Conservation (phyloP, 179 eudicot genomes). For the Gypsophila paniculata region DNA sequence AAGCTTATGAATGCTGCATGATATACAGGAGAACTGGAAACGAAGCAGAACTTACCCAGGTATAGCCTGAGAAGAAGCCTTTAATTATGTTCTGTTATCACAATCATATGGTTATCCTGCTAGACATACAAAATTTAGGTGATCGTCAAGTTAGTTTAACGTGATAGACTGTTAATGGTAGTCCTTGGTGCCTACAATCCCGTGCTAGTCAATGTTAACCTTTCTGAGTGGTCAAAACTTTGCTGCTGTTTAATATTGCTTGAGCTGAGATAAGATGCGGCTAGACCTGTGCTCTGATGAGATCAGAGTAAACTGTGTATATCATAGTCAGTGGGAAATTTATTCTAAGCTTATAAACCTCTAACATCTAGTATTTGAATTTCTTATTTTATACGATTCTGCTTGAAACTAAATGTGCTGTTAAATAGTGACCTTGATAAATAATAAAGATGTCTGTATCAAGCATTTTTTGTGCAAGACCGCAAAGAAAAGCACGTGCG, state of each 20-base stretch:
- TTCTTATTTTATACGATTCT: too few species aligned
- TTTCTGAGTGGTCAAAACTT: not conserved
- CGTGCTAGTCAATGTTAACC: not conserved
- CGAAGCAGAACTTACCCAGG: conserved; percentile 97
- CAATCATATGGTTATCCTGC: not conserved
- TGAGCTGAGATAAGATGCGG: not conserved
- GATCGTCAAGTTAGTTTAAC: not conserved
- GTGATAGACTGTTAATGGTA: not conserved
- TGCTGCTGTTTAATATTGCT: not conserved
- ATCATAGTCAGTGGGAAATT: too few species aligned
- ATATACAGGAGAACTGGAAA: conserved; percentile 80
- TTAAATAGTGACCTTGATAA: not conserved
- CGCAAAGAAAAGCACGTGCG: too few species aligned
- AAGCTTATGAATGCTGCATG: conserved; percentile 96
- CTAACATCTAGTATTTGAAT: too few species aligned
- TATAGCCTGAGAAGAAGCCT: conserved; percentile 23
- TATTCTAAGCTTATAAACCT: too few species aligned
- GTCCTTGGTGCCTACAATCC: not conserved
- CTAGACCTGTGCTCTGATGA: not conserved
- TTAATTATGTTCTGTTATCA: not conserved
- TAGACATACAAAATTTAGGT: not conserved
- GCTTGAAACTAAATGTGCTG: not conserved
- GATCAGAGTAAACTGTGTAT: not conserved
- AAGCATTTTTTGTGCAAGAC: too few species aligned
- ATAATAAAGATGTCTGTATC: too few species aligned